Evolutionary conservation across 768 basidiomycete species (phyloP).

Genomic region (Collybia sp.): DNA sequence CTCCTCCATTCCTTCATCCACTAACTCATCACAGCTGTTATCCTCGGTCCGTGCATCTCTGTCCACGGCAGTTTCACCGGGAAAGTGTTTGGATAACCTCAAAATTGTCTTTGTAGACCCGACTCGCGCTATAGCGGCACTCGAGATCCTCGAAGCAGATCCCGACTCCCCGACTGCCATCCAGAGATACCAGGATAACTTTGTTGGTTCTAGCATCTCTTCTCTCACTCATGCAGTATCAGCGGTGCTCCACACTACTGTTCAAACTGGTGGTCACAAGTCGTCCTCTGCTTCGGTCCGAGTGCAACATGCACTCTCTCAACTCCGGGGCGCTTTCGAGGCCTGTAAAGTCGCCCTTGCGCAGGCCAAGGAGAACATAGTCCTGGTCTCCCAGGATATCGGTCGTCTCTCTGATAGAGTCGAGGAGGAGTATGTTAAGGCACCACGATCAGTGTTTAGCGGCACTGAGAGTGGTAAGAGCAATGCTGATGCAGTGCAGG

Average conservation of each 20-base stretch:
- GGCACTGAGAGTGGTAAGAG: conserved; percentile 8
- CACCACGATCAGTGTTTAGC: conserved; percentile 34
- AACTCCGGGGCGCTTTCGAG: conserved; percentile 33
- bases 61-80: conserved; percentile 15
- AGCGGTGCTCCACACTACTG: conserved; percentile 7
- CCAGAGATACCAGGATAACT: conserved; percentile 62
- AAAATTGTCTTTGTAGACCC: conserved; percentile 52
- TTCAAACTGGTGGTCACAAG: conserved; percentile 7
- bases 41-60: background rate
- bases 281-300: conserved; percentile 17
- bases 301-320: conserved; percentile 30
- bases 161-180: conserved; percentile 44
- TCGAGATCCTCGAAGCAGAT: conserved; percentile 40
- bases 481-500: conserved; percentile 23
- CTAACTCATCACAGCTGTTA: conserved; percentile 1
- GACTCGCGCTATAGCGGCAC: conserved; percentile 49
- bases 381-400: conserved; percentile 27
- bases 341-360: conserved; percentile 28
- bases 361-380: conserved; percentile 24
- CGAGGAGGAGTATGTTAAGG: conserved; percentile 31
- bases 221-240: conserved; percentile 37
- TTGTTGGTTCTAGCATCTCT: conserved; percentile 54
- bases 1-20: conserved; percentile 15
- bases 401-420: conserved; percentile 31
- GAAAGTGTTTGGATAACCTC: conserved; percentile 8